A percentile compares a stretch with the other conserved stretches of the same genome.
These are phyloP conservation scores for Pilaira anomala DNA, from an alignment of 192 early-diverging fungal species.

Conservation along the genomic window DNA sequence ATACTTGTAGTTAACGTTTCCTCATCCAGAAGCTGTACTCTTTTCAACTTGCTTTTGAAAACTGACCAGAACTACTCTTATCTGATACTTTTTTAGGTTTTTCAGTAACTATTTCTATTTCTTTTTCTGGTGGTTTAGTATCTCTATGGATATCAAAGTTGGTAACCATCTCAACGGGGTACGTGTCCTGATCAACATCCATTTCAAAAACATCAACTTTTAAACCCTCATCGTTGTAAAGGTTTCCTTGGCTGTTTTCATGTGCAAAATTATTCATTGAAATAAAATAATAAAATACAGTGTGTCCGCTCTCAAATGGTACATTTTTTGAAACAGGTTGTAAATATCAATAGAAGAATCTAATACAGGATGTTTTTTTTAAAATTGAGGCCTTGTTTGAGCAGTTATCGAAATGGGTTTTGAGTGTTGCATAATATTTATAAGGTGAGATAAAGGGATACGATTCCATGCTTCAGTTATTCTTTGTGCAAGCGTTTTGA, in stretches of 20 bases:
- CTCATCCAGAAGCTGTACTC: background rate
- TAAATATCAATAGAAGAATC: background rate
- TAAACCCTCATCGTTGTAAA: too few species aligned
- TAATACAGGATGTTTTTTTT: background rate
- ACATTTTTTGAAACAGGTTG: background rate
- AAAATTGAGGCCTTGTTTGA: background rate
- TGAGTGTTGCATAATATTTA: background rate
- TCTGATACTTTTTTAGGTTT: background rate
- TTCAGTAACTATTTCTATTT: background rate
- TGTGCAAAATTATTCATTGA: too few species aligned
- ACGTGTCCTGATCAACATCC: background rate
- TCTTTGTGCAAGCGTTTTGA: slow-evolving; percentile 6
- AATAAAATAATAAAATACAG: too few species aligned
- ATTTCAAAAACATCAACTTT: background rate
- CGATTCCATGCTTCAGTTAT: background rate
- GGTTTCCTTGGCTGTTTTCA: too few species aligned
- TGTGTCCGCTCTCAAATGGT: too few species aligned
- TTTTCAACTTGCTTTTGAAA: background rate
- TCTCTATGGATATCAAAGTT: background rate
- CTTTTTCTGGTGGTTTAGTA: slow-evolving; percentile 8
- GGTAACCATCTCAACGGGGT: background rate
- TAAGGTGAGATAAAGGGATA: background rate
- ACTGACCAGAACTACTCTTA: too few species aligned
- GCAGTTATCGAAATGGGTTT: slow-evolving; percentile 1
- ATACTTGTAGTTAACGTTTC: background rate